Evolutionary conservation across 306 rosid genomes (phyloP).

Genomic region (Sphenostylis stenocarpa): DNA sequence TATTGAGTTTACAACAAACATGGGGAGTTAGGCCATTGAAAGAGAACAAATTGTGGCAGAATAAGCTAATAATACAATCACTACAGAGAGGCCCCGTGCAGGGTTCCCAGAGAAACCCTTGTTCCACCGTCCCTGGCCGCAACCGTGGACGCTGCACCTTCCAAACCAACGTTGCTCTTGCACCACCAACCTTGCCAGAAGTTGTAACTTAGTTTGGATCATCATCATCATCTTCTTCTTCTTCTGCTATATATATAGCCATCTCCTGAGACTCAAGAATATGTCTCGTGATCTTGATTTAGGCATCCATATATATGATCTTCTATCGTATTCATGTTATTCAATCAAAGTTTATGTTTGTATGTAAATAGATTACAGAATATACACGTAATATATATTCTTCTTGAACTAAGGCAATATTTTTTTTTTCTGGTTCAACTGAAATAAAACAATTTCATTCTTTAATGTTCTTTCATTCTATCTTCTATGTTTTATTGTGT

Average conservation of each 20-base stretch:
- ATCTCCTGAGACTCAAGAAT: not conserved
- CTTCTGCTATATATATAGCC: not conserved
- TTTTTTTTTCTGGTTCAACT: not conserved
- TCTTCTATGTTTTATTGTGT: not conserved
- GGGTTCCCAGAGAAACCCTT: slow-evolving; percentile 27
- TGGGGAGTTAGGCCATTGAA: slow-evolving; percentile 31
- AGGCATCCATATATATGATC: not conserved
- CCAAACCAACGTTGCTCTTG: not conserved
- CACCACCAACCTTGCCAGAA: slow-evolving; percentile 16
- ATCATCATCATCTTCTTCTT: not conserved
- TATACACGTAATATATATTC: not conserved
- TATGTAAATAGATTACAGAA: slow-evolving; percentile 1
- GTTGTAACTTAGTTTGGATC: not conserved
- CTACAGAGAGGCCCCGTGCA: slow-evolving; percentile 37
- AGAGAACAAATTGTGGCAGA: not conserved
- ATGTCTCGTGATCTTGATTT: not conserved
- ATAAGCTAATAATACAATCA: slow-evolving; percentile 11
- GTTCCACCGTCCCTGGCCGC: slow-evolving; percentile 40
- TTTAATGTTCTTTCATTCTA: not conserved
- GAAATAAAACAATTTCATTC: slow-evolving; percentile 6
- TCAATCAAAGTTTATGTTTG: not conserved
- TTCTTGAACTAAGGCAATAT: not conserved
- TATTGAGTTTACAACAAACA: slow-evolving; percentile 20
- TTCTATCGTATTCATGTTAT: not conserved
- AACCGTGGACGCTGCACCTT: slow-evolving; percentile 31